Conservation (phyloP, 306 rosid genomes). For the Rosa multiflora region DNA sequence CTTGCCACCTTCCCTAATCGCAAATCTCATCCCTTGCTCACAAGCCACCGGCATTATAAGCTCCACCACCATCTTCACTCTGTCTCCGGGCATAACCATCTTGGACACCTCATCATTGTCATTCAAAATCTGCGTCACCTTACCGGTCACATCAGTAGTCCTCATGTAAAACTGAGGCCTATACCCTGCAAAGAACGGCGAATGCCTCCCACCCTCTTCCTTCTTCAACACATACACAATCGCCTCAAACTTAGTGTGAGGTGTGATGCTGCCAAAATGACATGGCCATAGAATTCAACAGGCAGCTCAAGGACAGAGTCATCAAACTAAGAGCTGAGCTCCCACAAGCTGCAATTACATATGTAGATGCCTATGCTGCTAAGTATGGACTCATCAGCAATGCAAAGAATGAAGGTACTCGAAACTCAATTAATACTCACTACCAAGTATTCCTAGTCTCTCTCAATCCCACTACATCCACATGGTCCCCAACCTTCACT, state of each 20-base stretch:
- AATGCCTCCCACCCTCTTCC: conserved; percentile 40
- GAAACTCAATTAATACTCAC: too few species aligned
- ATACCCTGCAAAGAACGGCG: conserved; percentile 31
- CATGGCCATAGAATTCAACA: too few species aligned
- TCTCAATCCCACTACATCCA: conserved; percentile 33
- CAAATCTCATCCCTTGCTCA: conserved; percentile 43
- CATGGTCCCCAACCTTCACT: conserved; percentile 29
- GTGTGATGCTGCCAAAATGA: too few species aligned
- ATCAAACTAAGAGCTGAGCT: too few species aligned
- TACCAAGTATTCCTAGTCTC: conserved; percentile 33
- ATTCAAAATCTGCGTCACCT: conserved; percentile 25
- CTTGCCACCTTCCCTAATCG: conserved; percentile 41
- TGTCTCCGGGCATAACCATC: conserved; percentile 42
- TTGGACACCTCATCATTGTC: conserved; percentile 36
- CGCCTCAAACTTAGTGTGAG: conserved; percentile 31
- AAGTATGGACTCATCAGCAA: too few species aligned
- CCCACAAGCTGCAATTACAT: too few species aligned
- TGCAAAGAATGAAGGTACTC: too few species aligned
- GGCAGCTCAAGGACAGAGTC: too few species aligned
- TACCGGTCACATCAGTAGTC: conserved; percentile 37
- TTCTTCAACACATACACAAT: conserved; percentile 34
- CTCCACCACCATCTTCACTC: conserved; percentile 37
- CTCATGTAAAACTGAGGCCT: conserved; percentile 40
- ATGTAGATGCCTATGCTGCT: too few species aligned
- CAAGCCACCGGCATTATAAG: conserved; percentile 34